Evolutionary conservation across 2,329 filamentous ascomycete genomes (phyloP).

Genomic region (Talaromyces sp.): DNA sequence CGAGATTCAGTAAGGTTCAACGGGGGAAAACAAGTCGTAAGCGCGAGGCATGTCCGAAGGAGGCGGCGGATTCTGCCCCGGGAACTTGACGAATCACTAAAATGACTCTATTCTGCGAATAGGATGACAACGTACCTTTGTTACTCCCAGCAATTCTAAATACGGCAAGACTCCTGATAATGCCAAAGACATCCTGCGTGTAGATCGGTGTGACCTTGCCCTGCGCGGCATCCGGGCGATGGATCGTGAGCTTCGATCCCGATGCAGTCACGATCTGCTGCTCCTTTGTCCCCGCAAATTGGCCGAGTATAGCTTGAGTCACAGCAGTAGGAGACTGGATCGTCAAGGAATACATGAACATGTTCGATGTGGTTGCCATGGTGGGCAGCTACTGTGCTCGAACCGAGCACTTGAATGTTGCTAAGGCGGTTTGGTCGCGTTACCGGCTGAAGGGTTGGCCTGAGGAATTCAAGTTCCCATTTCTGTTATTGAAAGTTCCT

Average conservation of each 20-base stretch:
- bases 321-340: conserved; percentile 88
- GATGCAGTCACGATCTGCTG: conserved; percentile 95
- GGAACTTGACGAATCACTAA: conserved; percentile 68
- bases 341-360: conserved; percentile 98
- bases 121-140: conserved; percentile 68
- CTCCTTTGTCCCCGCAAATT: conserved; percentile 94
- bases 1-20: conserved; percentile 40
- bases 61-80: conserved; percentile 44
- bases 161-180: conserved; percentile 81
- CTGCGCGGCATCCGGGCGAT: conserved; percentile 78
- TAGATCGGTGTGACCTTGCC: conserved; percentile 82
- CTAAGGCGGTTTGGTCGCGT: conserved; percentile 1
- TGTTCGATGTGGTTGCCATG: conserved; percentile 97
- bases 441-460: conserved; percentile 18
- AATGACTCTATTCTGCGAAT: conserved; percentile 44
- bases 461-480: conserved; percentile 33
- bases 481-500: conserved; percentile 20
- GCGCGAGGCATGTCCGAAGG: conserved; percentile 31
- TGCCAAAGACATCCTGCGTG: conserved; percentile 93
- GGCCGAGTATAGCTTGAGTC: conserved; percentile 85
- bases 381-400: conserved; percentile 30
- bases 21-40: conserved; percentile 14
- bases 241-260: conserved; percentile 81
- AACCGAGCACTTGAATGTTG: conserved; percentile 1
- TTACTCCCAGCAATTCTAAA: conserved; percentile 90